Evolutionary conservation across 2,329 filamentous ascomycete genomes (phyloP).

Genomic region (Fonsecaea nubica): DNA sequence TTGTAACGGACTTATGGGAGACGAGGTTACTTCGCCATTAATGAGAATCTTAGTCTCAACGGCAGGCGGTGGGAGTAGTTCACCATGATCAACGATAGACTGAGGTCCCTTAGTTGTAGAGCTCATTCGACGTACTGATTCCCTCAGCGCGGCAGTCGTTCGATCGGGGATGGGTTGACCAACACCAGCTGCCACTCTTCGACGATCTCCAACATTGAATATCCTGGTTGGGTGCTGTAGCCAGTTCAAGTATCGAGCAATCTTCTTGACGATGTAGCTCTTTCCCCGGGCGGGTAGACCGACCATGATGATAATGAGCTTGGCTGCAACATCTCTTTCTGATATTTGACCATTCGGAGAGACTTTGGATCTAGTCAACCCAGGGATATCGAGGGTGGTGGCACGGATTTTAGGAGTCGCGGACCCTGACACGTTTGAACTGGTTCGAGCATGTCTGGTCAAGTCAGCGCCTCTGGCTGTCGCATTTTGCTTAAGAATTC

Average conservation of each 20-base stretch:
- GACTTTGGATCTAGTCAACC: slow-evolving; percentile 91
- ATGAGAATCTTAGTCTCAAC: slow-evolving; percentile 64
- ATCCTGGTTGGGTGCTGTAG: slow-evolving; percentile 94
- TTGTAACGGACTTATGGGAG: slow-evolving; percentile 30
- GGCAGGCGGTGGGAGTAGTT: slow-evolving; percentile 49
- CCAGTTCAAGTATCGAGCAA: slow-evolving; percentile 94
- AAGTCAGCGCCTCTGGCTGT: slow-evolving; percentile 16
- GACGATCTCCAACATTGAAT: slow-evolving; percentile 95
- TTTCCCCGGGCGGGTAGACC: slow-evolving; percentile 93
- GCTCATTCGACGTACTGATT: slow-evolving; percentile 53
- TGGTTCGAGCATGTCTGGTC: slow-evolving; percentile 58
- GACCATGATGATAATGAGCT: slow-evolving; percentile 98
- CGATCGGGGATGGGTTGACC: slow-evolving; percentile 45
- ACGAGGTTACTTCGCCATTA: slow-evolving; percentile 55
- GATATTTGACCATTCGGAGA: slow-evolving; percentile 96
- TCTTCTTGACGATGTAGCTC: slow-evolving; percentile 98
- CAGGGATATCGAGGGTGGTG: slow-evolving; percentile 95
- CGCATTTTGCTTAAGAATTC: not conserved
- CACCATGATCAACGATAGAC: slow-evolving; percentile 42
- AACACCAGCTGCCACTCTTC: slow-evolving; percentile 76
- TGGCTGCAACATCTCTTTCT: slow-evolving; percentile 90
- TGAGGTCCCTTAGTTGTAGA: slow-evolving; percentile 45
- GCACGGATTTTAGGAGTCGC: slow-evolving; percentile 83
- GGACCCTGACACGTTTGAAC: slow-evolving; percentile 75
- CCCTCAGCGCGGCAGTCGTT: slow-evolving; percentile 47